Base-by-base conservation (phyloP, 441 rosid species). In the California macrophylla region DNA sequence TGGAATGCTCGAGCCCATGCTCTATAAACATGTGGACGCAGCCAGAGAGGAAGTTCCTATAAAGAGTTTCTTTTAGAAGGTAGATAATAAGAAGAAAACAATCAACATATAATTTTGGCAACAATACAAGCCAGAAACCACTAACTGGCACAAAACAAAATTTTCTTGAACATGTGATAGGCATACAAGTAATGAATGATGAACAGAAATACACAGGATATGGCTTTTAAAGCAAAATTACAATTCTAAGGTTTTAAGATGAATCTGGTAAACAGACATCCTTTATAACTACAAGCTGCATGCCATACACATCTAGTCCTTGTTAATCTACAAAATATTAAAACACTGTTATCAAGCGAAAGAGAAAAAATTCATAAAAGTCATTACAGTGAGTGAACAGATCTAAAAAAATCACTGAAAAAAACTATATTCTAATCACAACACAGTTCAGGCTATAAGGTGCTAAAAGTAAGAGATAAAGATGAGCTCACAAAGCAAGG, bases 1-100 rank as follows among this genome's bases (percentile, higher is more conserved):
- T 89, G 98, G 73, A 91, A 91, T 66, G 98, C 97, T 9, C 91
- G 92, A 58, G 97, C 91, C 97, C 97, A 94, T 0, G 93, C 92
- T 85, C 72, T 84, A 75, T 92, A 87, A 38, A 89, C 87, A 86
- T 72, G 75, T 2, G 97, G 92, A 54, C 97, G 92, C 85, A 91
- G 60, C 93, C 89, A 84, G 71, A 84, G 76, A 16, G 97, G 98
- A 83, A 86, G 79, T 79, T 93, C 96, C 98, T 90, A 79, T 72
- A 74, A 82, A 61, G 50, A 71, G 15, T 28, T 70, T 64, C 70
- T 32, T 65, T 38, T 63, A 72, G 71, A 72, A 78, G 21, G 74
- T 80, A 47, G 77, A 68, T n/a, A 18, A 45, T 56, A 45, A 68
- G 6, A 18, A 20, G 1, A 23, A 66, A 65, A 65, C 20, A 45